Evolutionary conservation across 179 eudicot genomes (phyloP).

Genomic region (Silene noctiflora): DNA sequence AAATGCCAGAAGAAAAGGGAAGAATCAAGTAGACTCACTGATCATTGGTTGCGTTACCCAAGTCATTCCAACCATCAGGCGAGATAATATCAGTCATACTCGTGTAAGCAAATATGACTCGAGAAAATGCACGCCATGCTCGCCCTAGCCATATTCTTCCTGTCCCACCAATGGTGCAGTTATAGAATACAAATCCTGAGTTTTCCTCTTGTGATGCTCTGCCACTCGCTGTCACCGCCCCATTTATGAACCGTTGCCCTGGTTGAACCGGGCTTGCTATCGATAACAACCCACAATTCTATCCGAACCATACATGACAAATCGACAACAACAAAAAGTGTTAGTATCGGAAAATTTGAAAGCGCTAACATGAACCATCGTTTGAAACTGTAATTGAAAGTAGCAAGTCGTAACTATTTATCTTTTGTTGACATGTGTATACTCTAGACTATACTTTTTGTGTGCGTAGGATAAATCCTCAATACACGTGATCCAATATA

Average conservation of each 20-base stretch:
- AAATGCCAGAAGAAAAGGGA: neutral
- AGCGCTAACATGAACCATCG: too few relatives aligned
- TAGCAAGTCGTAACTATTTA: too few relatives aligned
- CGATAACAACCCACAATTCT: conserved; percentile 63
- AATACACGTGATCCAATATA: too few relatives aligned
- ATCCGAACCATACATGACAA: conserved; percentile 19
- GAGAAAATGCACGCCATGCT: conserved; percentile 89
- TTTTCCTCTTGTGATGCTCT: conserved; percentile 67
- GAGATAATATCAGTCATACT: conserved; percentile 72
- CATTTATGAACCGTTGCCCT: conserved; percentile 52
- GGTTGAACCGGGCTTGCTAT: conserved; percentile 65
- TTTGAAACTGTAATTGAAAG: too few relatives aligned
- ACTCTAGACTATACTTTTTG: too few relatives aligned
- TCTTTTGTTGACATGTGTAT: too few relatives aligned
- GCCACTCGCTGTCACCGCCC: conserved; percentile 83
- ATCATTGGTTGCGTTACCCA: conserved; percentile 65
- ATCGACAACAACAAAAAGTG: too few relatives aligned
- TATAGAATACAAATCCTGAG: conserved; percentile 72
- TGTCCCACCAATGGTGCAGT: conserved; percentile 73
- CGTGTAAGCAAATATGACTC: conserved; percentile 70
- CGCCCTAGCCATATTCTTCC: conserved; percentile 91
- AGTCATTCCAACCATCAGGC: conserved; percentile 92
- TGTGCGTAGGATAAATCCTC: too few relatives aligned
- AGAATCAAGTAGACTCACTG: conserved; percentile 38
- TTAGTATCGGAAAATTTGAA: too few relatives aligned